phyloP scores from a whole-genome alignment of 73 alveolate species.

The Symbiodinium pilosum region DNA sequence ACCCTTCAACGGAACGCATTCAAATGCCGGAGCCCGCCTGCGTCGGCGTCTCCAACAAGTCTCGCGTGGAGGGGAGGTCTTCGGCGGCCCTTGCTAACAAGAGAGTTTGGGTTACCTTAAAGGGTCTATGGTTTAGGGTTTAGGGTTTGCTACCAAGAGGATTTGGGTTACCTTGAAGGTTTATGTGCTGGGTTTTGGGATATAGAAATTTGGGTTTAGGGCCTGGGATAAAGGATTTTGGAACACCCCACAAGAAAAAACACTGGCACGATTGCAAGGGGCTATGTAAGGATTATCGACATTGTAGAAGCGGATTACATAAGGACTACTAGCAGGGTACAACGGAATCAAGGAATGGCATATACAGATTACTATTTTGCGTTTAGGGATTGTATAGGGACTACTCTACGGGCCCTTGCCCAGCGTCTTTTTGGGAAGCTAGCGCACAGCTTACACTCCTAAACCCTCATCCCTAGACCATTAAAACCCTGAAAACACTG shows the following conservation, averaged over 20 bases:
- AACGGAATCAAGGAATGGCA: not conserved
- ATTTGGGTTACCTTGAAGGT: not conserved
- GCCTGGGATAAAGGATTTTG: too few relatives aligned
- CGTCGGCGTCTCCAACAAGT: not conserved
- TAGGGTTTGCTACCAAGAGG: not conserved
- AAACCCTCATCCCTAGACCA: not conserved
- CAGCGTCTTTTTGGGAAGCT: too few relatives aligned
- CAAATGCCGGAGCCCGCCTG: too few relatives aligned
- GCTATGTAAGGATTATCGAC: not conserved
- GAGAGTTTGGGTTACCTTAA: too few relatives aligned
- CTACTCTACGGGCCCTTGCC: not conserved
- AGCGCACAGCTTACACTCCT: not conserved
- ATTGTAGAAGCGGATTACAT: not conserved
- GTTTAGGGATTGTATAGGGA: not conserved
- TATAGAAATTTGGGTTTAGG: not conserved
- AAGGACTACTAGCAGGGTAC: not conserved
- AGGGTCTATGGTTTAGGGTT: not conserved
- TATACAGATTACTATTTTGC: not conserved
- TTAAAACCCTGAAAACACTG: not conserved
- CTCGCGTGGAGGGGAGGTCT: not conserved
- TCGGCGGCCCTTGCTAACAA: not conserved
- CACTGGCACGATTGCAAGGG: not conserved
- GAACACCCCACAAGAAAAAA: too few relatives aligned
- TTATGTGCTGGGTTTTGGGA: not conserved
- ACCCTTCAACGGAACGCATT: not conserved